These are phyloP conservation scores for Paulownia fortunei DNA, from an alignment of 257 asterid species.

Conservation along the genomic window DNA sequence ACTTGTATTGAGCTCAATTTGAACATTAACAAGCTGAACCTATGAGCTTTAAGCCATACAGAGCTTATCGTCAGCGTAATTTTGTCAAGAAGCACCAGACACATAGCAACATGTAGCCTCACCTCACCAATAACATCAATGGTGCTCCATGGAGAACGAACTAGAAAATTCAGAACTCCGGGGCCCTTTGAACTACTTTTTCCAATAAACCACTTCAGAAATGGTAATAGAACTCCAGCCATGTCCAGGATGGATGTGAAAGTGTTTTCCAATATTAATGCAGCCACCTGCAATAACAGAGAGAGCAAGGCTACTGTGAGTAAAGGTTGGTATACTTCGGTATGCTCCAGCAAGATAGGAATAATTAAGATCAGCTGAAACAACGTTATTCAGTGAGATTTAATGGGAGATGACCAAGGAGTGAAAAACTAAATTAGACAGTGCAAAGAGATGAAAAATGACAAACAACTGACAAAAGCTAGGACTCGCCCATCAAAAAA, in stretches of 20 bases:
- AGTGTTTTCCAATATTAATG: constrained; percentile 85
- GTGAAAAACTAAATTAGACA: constrained; percentile 10
- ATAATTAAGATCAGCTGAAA: background rate
- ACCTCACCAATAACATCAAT: constrained; percentile 87
- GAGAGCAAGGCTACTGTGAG: constrained; percentile 14
- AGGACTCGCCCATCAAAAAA: background rate
- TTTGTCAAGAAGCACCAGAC: constrained; percentile 23
- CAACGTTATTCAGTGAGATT: background rate
- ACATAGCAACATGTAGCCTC: constrained; percentile 37
- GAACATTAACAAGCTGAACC: constrained; percentile 17
- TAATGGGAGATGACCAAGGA: background rate
- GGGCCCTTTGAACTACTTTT: constrained; percentile 80
- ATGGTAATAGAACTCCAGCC: constrained; percentile 95
- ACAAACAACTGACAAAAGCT: background rate
- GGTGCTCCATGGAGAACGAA: constrained; percentile 98
- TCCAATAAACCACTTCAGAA: constrained; percentile 92
- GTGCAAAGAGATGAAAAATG: constrained; percentile 8
- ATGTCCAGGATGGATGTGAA: constrained; percentile 96
- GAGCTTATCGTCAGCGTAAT: constrained; percentile 18
- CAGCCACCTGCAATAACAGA: constrained; percentile 68
- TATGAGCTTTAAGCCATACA: constrained; percentile 15
- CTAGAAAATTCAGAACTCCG: constrained; percentile 74
- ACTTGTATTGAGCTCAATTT: constrained; percentile 8
- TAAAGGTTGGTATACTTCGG: constrained; percentile 15
- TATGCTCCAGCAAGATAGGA: constrained; percentile 9